Percentiles rank a stretch among this genome's conserved stretches.
Conservation (phyloP, 192 early-diverging fungal genomes). For the Dimargaris cristalligena region DNA sequence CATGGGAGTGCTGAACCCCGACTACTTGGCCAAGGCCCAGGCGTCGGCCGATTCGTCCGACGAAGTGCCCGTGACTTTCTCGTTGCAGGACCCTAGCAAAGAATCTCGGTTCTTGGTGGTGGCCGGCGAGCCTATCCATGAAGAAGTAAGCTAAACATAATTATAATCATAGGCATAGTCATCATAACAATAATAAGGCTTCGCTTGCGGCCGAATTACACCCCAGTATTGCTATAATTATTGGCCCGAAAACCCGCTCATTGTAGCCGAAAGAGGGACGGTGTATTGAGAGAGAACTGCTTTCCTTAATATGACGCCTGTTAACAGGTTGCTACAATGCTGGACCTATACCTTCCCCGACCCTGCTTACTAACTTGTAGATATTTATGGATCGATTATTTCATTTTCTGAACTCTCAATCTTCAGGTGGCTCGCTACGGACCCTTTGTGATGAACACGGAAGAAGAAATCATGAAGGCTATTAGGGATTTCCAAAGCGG, state of each 20-base stretch:
- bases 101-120: conserved; percentile 39
- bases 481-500: conserved; percentile 21
- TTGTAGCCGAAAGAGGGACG: no score
- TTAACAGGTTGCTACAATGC: no score
- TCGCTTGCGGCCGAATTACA: neutral
- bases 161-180: conserved; percentile 17
- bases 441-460: conserved; percentile 45
- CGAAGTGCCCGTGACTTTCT: neutral
- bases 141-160: conserved; percentile 17
- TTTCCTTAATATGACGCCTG: no score
- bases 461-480: conserved; percentile 25
- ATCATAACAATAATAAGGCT: neutral
- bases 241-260: conserved; percentile 14
- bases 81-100: conserved; percentile 18
- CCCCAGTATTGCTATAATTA: conserved; percentile 10
- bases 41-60: conserved; percentile 12
- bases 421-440: conserved; percentile 46
- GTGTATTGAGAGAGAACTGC: no score
- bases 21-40: conserved; percentile 18
- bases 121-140: conserved; percentile 31
- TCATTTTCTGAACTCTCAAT: conserved; percentile 16
- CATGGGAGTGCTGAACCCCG: conserved; percentile 14
- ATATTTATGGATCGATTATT: neutral
- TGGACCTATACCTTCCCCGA: conserved; percentile 12
- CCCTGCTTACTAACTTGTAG: neutral